A percentile compares a stretch with the other conserved stretches of the same genome.
Evolutionary conservation across 257 asterid genomes (phyloP).

Genomic region (Ilex aquifolium): DNA sequence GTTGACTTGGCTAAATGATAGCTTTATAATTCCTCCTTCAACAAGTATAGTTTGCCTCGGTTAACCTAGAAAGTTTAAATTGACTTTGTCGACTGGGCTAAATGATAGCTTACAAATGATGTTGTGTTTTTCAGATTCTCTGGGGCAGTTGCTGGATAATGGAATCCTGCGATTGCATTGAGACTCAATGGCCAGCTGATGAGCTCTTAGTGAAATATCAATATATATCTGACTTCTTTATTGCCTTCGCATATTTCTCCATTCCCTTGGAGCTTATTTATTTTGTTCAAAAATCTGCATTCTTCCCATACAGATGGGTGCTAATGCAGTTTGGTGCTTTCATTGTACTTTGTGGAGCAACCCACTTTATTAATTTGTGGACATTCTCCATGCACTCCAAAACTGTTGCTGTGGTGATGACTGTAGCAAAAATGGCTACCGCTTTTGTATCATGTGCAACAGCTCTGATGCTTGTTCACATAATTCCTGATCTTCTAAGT

Average conservation of each 20-base stretch:
- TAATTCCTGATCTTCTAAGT: constrained; percentile 65
- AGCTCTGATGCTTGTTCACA: constrained; percentile 69
- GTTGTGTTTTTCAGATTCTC: background rate
- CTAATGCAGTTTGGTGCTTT: constrained; percentile 72
- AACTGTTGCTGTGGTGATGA: constrained; percentile 56
- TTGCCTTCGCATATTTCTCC: constrained; percentile 70
- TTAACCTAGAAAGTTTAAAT: too few relatives aligned
- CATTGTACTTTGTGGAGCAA: constrained; percentile 70
- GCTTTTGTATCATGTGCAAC: constrained; percentile 69
- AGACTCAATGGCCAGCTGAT: constrained; percentile 60
- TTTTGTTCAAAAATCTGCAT: constrained; percentile 56
- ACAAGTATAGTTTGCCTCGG: too few relatives aligned
- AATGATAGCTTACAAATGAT: too few relatives aligned
- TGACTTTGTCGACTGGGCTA: too few relatives aligned
- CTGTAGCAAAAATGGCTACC: constrained; percentile 54
- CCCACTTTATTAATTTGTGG: constrained; percentile 69
- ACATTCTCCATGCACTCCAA: constrained; percentile 58
- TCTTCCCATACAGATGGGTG: constrained; percentile 79
- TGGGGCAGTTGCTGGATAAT: background rate
- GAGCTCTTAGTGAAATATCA: constrained; percentile 61
- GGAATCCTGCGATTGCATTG: constrained; percentile 38
- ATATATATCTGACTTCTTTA: constrained; percentile 61
- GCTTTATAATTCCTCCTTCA: too few relatives aligned
- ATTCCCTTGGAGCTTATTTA: constrained; percentile 67
- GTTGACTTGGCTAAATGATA: too few relatives aligned